Evolutionary conservation across 2,329 filamentous ascomycete species (phyloP).

Genomic region (Colletotrichum musicola): DNA sequence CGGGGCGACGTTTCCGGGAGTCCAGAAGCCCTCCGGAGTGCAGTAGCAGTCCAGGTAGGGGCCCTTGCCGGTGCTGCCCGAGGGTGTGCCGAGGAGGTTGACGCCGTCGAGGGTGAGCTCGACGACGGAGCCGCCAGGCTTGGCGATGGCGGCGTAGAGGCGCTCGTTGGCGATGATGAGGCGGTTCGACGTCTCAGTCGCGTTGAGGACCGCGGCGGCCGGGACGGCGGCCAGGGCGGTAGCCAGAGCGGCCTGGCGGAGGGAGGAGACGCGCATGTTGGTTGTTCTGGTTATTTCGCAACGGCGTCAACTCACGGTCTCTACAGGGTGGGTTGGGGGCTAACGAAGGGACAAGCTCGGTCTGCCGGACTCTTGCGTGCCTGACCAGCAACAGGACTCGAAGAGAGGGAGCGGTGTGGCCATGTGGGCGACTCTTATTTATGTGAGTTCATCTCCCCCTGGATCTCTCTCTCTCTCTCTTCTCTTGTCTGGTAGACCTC

Average conservation of each 20-base stretch:
- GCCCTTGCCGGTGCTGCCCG: conserved; percentile 60
- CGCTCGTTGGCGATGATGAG: conserved; percentile 54
- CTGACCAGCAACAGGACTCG: conserved; percentile 3
- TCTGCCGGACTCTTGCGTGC: conserved; percentile 18
- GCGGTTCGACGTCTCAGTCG: conserved; percentile 50
- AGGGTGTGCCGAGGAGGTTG: conserved; percentile 61
- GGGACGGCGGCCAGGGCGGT: conserved; percentile 10
- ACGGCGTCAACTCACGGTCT: not conserved
- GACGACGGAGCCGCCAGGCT: conserved; percentile 52
- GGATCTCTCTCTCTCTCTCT: not conserved
- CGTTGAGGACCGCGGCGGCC: conserved; percentile 46
- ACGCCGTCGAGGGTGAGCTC: conserved; percentile 50
- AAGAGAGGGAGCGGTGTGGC: not conserved
- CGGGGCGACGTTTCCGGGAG: conserved; percentile 62
- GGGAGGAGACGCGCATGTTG: conserved; percentile 22
- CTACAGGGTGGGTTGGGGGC: not conserved
- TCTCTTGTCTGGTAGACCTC: not conserved
- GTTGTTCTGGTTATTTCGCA: not conserved
- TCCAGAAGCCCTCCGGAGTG: conserved; percentile 67
- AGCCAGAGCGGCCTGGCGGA: conserved; percentile 21
- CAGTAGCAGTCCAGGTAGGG: conserved; percentile 73
- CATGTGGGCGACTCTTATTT: not conserved
- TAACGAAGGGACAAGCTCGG: conserved; percentile 5
- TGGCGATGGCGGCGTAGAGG: conserved; percentile 52
- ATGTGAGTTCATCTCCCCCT: not conserved